phyloP scores from a whole-genome alignment of 2,329 filamentous ascomycete species.

The Aspergillus ochraceoroseus region DNA sequence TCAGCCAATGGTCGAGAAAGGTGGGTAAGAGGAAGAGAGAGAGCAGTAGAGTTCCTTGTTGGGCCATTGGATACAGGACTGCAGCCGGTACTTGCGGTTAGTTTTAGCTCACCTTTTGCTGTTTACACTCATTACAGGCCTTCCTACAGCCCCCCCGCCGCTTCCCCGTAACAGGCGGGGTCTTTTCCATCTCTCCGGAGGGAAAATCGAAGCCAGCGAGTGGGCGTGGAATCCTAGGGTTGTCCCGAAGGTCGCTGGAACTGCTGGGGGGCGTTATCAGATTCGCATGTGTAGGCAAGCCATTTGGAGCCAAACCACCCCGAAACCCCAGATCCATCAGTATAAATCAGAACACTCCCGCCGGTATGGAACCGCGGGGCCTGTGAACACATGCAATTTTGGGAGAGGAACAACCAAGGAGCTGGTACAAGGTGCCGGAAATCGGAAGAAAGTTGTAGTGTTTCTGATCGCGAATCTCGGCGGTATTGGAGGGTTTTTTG shows the following conservation, averaged over 20 bases:
- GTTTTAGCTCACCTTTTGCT: conserved; percentile 56
- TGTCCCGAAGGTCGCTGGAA: conserved; percentile 36
- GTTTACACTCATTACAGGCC: conserved; percentile 63
- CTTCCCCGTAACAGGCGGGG: conserved; percentile 47
- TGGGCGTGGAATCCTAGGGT: conserved; percentile 31
- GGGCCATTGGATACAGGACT: conserved; percentile 2
- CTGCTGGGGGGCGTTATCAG: conserved; percentile 28
- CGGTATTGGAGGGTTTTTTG: conserved; percentile 16
- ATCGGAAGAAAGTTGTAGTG: conserved; percentile 34
- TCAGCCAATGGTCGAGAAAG: conserved; percentile 17
- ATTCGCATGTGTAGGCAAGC: conserved; percentile 25
- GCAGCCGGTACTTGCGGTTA: conserved; percentile 1
- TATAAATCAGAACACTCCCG: conserved; percentile 27
- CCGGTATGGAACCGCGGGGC: conserved; percentile 28
- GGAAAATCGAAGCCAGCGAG: conserved; percentile 29
- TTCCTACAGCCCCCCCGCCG: conserved; percentile 43
- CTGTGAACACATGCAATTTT: conserved; percentile 22
- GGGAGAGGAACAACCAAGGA: conserved; percentile 22
- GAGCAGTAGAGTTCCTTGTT: not conserved
- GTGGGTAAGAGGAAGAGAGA: not conserved
- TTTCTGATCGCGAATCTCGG: conserved; percentile 28
- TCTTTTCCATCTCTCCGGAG: conserved; percentile 38
- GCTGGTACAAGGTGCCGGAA: conserved; percentile 33
- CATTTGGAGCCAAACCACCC: conserved; percentile 34
- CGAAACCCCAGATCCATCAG: conserved; percentile 37